These are phyloP conservation scores for Yamadazyma insecticola DNA, from an alignment of 805 yeast genomes.

Conservation along the genomic window DNA sequence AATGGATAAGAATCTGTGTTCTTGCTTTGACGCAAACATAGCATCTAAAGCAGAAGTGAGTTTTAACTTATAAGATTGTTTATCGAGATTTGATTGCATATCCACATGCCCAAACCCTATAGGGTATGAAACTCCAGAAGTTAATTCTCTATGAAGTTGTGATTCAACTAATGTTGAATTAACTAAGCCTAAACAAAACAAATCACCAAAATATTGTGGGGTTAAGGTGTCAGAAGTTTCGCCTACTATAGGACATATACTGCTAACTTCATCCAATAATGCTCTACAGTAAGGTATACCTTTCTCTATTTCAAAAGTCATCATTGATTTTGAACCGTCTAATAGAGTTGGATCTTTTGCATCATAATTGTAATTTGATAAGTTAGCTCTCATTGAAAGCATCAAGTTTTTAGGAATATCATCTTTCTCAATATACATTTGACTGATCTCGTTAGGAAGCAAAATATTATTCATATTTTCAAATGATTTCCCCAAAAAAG, in stretches of 20 bases:
- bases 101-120: conserved; percentile 39
- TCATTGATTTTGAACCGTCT: conserved; percentile 5
- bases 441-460: conserved; percentile 5
- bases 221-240: conserved; percentile 45
- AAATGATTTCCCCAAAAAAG: conserved; percentile 13
- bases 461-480: background rate
- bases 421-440: conserved; percentile 3
- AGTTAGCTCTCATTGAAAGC: conserved; percentile 34
- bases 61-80: conserved; percentile 24
- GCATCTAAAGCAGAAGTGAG: conserved; percentile 41
- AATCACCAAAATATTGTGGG: conserved; percentile 48
- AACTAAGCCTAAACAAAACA: conserved; percentile 41
- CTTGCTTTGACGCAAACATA: conserved; percentile 37
- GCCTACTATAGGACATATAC: conserved; percentile 41
- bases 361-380: conserved; percentile 20
- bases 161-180: conserved; percentile 43
- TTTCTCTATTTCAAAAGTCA: conserved; percentile 29
- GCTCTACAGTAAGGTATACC: conserved; percentile 41
- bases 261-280: conserved; percentile 35
- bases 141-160: conserved; percentile 47
- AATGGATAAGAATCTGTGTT: conserved; percentile 45
- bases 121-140: conserved; percentile 48
- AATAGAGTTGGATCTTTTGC: background rate
- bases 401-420: conserved; percentile 13
- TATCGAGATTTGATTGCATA: conserved; percentile 13